phyloP scores from a whole-genome alignment of 2,329 filamentous ascomycete species.

The Colletotrichum magnum region DNA sequence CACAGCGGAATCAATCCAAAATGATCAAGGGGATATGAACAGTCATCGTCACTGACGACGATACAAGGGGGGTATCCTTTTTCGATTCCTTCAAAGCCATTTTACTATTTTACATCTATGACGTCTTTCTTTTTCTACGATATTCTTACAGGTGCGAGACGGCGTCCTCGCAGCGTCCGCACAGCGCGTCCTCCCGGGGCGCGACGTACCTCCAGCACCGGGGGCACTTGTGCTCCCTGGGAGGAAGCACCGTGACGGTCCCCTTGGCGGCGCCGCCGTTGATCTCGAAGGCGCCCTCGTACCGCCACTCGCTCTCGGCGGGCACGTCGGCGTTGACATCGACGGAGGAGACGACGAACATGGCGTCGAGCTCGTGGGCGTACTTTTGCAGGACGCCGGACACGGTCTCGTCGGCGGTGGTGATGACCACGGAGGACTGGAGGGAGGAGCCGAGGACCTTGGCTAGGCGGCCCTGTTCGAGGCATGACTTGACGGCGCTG shows the following conservation, averaged over 20 bases:
- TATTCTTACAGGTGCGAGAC: conserved; percentile 54
- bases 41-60: no score
- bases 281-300: conserved; percentile 59
- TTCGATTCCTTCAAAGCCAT: background rate
- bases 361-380: conserved; percentile 68
- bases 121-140: background rate
- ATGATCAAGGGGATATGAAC: no score
- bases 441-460: conserved; percentile 86
- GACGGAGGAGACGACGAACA: conserved; percentile 80
- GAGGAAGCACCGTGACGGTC: conserved; percentile 63
- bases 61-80: conserved; percentile 20
- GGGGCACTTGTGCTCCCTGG: conserved; percentile 78
- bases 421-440: conserved; percentile 78
- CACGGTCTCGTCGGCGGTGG: conserved; percentile 55
- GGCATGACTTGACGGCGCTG: conserved; percentile 78
- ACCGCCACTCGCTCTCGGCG: conserved; percentile 55
- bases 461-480: conserved; percentile 79
- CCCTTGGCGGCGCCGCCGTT: conserved; percentile 49
- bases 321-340: conserved; percentile 57
- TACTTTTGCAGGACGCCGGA: conserved; percentile 56
- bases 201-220: conserved; percentile 92
- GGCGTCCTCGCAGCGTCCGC: conserved; percentile 79
- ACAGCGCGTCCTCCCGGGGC: conserved; percentile 76
- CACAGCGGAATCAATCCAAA: no score
- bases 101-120: conserved; percentile 13